phyloP scores from a whole-genome alignment of 2,329 filamentous ascomycete genomes.

The Aphanocladium album region DNA sequence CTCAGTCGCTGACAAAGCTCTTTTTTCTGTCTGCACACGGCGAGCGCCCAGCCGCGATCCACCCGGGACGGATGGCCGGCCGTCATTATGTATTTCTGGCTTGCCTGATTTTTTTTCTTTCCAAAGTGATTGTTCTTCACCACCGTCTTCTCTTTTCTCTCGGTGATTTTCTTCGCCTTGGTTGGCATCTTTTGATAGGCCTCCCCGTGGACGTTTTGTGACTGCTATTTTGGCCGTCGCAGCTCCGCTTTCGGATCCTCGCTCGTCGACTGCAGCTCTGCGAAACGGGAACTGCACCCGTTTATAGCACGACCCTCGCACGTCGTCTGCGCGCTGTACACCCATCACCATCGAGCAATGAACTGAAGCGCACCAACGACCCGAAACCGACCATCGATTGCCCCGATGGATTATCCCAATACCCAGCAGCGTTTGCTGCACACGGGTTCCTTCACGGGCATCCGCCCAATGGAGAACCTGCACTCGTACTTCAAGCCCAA shows the following conservation, averaged over 20 bases:
- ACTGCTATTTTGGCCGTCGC: background rate
- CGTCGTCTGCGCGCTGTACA: background rate
- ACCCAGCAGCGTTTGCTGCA: constrained; percentile 45
- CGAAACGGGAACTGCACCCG: background rate
- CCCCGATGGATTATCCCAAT: constrained; percentile 5
- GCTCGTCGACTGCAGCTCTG: background rate
- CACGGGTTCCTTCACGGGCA: constrained; percentile 59
- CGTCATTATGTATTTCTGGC: constrained; percentile 4
- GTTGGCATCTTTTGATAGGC: background rate
- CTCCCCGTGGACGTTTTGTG: background rate
- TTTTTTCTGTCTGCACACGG: background rate
- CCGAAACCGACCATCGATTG: background rate
- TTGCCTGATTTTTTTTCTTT: background rate
- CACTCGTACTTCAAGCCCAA: constrained; percentile 57
- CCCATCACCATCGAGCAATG: constrained; percentile 1
- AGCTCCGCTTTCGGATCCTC: constrained; percentile 2
- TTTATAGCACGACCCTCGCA: background rate
- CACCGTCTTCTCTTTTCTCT: background rate
- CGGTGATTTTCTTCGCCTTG: background rate
- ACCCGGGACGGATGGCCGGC: background rate
- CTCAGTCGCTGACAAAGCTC: constrained; percentile 11
- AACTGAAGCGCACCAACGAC: background rate
- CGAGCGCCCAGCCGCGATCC: constrained; percentile 2
- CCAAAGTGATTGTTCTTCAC: background rate
- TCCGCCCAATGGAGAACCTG: constrained; percentile 44